phyloP scores from a whole-genome alignment of 2,329 filamentous ascomycete species.

The Lecanosticta acicola region DNA sequence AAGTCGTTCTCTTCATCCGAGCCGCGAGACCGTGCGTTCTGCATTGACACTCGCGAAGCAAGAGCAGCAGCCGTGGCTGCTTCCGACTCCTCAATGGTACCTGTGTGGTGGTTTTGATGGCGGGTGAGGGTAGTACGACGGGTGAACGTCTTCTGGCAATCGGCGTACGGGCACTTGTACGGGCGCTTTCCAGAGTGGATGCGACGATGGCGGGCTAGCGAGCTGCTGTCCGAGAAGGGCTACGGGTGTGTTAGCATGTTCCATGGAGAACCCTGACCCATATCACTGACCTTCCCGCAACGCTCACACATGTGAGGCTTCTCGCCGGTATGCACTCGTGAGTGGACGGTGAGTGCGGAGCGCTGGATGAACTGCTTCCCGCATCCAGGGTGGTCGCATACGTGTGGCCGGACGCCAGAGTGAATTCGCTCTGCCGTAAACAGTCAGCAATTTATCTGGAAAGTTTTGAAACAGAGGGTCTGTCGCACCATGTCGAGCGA shows the following conservation, averaged over 20 bases:
- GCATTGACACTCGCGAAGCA: slow-evolving; percentile 49
- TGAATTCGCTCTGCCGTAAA: slow-evolving; percentile 79
- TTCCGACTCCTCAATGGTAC: slow-evolving; percentile 89
- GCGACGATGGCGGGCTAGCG: slow-evolving; percentile 82
- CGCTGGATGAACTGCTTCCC: slow-evolving; percentile 97
- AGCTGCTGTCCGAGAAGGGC: slow-evolving; percentile 96
- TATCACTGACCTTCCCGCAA: slow-evolving; percentile 74
- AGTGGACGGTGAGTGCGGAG: slow-evolving; percentile 90
- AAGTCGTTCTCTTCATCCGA: slow-evolving; percentile 64
- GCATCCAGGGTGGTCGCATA: slow-evolving; percentile 82
- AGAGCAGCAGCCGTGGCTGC: slow-evolving; percentile 82
- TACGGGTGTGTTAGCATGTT: slow-evolving; percentile 39
- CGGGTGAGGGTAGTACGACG: slow-evolving; percentile 89
- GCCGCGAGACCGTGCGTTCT: slow-evolving; percentile 48
- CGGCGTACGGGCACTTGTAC: slow-evolving; percentile 94
- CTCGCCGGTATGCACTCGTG: slow-evolving; percentile 92
- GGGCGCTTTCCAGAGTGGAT: slow-evolving; percentile 94
- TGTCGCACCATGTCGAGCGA: slow-evolving; percentile 81
- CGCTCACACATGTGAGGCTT: slow-evolving; percentile 97
- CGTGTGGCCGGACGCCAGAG: slow-evolving; percentile 81
- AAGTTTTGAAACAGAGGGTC: slow-evolving; percentile 7
- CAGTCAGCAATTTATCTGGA: slow-evolving; percentile 21
- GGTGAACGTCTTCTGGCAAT: slow-evolving; percentile 98
- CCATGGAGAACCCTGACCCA: neutral
- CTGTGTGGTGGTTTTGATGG: slow-evolving; percentile 93